Evolutionary conservation across 73 alveolate species (phyloP), one percentile per base, ranked within the genome.

Genomic region (Symbiodinium natans): DNA sequence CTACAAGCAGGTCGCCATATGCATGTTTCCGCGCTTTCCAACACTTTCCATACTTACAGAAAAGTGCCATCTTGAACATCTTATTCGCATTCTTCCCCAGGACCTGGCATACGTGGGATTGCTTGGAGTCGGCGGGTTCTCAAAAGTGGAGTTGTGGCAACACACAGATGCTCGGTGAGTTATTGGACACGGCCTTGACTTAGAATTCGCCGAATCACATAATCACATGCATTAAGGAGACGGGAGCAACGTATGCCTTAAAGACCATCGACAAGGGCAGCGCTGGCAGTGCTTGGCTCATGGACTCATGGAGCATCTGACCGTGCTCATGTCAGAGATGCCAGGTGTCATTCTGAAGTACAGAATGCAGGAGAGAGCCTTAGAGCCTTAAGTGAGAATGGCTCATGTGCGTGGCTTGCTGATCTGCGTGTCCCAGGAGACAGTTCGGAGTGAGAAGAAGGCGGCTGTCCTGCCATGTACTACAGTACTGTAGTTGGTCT

Each of bases 81-180:
- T 21, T 21, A 29, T 56, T 29, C 31, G 27, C 27, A 29, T 39
- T 36, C 23, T 36, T 25, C 10, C 9, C 48, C 27, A 88, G 95
- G 95, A 88, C 27, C 86, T 88, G 43, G 73, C 74, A 29, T 68
- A 25, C 3, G 73, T 59, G 34, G 98, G 98, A 13, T 82, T 92
- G 63, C 92, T 92, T 21, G 98, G 98, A 27, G 88, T 71, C 63
- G 98, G 98, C 77, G 98, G 98, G 34, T 92, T 92, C 82, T 71
- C 90, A 15, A 75, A 74, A 10, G 98, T 92, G 63, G 98, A 92
- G 90, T 90, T 92, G 31, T 75, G 90, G 90, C 90, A 92, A 46
- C 89, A 92, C 90, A 73, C 74, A 3, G 95, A 41, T 34, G 27
- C 93, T 83, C 34, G 83, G 93, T n/a, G n/a, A n/a, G n/a, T n/a